phyloP scores from a whole-genome alignment of 805 yeast species.

The Barnettozyma populi region DNA sequence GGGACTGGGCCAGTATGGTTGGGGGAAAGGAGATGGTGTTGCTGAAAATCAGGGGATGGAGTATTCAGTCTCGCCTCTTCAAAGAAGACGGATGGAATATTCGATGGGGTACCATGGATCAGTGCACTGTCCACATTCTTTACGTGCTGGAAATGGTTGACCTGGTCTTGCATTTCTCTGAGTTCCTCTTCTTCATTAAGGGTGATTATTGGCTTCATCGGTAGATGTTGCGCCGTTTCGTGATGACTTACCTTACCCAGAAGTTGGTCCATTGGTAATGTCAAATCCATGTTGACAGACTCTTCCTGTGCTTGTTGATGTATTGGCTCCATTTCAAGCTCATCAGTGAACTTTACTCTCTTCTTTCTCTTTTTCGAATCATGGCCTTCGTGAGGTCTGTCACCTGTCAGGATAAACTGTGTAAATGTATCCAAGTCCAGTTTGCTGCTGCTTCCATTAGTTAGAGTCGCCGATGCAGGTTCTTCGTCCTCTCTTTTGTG shows the following conservation, averaged over 20 bases:
- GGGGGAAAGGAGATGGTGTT: slow-evolving; percentile 20
- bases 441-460: slow-evolving; percentile 26
- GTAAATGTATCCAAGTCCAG: slow-evolving; percentile 85
- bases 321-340: slow-evolving; percentile 31
- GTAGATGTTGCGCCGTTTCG: slow-evolving; percentile 16
- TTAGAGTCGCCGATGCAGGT: slow-evolving; percentile 15
- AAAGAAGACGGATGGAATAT: slow-evolving; percentile 37
- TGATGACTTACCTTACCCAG: slow-evolving; percentile 21
- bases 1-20: slow-evolving; percentile 24
- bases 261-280: slow-evolving; percentile 75
- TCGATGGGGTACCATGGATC: slow-evolving; percentile 62
- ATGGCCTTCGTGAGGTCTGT: slow-evolving; percentile 44
- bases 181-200: slow-evolving; percentile 68
- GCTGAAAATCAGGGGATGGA: slow-evolving; percentile 16
- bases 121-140: slow-evolving; percentile 71
- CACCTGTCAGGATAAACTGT: slow-evolving; percentile 76
- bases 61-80: slow-evolving; percentile 17
- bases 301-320: slow-evolving; percentile 7
- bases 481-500: slow-evolving; percentile 36
- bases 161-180: slow-evolving; percentile 68
- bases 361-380: slow-evolving; percentile 28
- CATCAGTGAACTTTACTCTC: slow-evolving; percentile 69
- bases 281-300: slow-evolving; percentile 42
- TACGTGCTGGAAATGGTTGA: slow-evolving; percentile 69
- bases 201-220: slow-evolving; percentile 30